Conservation (phyloP, 129 eudicot genomes). For the Dittrichia graveolens region DNA sequence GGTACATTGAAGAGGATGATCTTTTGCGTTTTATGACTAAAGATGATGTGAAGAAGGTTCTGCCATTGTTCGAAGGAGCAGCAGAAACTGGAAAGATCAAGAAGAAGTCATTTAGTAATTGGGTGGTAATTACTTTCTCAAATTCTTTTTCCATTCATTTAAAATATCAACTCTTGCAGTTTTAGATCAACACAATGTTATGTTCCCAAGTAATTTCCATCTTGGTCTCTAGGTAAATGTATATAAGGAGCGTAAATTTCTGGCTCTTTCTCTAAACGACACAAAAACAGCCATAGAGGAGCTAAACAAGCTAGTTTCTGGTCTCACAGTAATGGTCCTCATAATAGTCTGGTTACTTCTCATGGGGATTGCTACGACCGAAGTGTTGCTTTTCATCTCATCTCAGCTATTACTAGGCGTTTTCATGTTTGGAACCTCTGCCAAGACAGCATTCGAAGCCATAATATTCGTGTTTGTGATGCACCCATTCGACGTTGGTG, state of each 20-base stretch:
- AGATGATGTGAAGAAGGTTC: constrained; percentile 49
- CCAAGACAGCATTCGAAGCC: constrained; percentile 64
- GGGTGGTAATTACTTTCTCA: constrained; percentile 55
- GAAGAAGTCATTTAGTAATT: constrained; percentile 43
- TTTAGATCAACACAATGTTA: not conserved
- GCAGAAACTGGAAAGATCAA: constrained; percentile 55
- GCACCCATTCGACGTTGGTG: constrained; percentile 80
- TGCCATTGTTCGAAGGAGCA: constrained; percentile 58
- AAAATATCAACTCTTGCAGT: not conserved
- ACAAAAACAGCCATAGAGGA: constrained; percentile 70
- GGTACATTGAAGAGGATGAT: constrained; percentile 61
- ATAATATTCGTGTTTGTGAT: constrained; percentile 58
- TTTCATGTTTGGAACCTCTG: constrained; percentile 62
- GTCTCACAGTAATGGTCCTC: constrained; percentile 30
- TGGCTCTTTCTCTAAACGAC: constrained; percentile 62
- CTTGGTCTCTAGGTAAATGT: constrained; percentile 48
- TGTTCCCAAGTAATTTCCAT: not conserved
- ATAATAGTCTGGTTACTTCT: constrained; percentile 58
- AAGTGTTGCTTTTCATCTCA: constrained; percentile 60
- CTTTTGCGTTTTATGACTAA: constrained; percentile 54
- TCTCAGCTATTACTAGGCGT: constrained; percentile 63
- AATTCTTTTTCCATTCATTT: not conserved
- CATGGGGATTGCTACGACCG: constrained; percentile 64
- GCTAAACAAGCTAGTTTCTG: constrained; percentile 56
- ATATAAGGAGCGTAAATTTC: constrained; percentile 60